Base-by-base conservation (phyloP, 78 protist genomes). In the Corallochytrium limacisporum region DNA sequence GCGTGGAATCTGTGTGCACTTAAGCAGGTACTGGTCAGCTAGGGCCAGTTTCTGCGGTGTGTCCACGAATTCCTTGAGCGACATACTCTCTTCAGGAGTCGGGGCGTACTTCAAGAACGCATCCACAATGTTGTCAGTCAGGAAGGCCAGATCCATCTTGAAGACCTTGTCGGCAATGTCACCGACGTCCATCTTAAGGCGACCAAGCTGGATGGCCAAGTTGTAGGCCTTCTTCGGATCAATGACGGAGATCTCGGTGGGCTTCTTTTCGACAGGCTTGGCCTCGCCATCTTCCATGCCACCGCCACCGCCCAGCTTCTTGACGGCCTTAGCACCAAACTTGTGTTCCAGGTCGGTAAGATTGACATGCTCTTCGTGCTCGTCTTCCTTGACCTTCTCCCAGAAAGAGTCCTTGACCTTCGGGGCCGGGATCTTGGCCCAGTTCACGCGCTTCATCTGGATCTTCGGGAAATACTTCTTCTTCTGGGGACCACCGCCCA, bases 171-270 rank as follows among this genome's bases (percentile, higher is more conserved):
- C 33, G 6, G 28, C 50, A 12, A 10, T 24, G 18, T 65, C 48
- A 36, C 18, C 68, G 6, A 22, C 18, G 29, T 33, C 47, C 48
- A 62, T 37, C 47, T 62, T 62, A 22, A 42, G 4, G 8, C 68
- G 49, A 4, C 51, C 68, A 36, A 62, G 47, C 42, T 43, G 16
- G 13, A 62, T 62, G 29, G 68, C 68, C 3, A 63, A 9, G 56
- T 63, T 63, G 70, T 63, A 47, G 48, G 57, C 39, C 51, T 63
- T 63, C 70, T 63, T 63, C 46, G 43, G 24, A 31, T 63, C 70
- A 28, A 63, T 7, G n/a, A 43, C 53, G 35, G 56, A 46, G 24
- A 29, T n/a, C 26, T 63, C 56, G 42, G 43, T 63, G 39, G 35
- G 10, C 32, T 56, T 10, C 70, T 63, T 50, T 20, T 37, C 37